Conservation (phyloP, 805 yeast genomes). For the Tetrapisispora nanseiensis region DNA sequence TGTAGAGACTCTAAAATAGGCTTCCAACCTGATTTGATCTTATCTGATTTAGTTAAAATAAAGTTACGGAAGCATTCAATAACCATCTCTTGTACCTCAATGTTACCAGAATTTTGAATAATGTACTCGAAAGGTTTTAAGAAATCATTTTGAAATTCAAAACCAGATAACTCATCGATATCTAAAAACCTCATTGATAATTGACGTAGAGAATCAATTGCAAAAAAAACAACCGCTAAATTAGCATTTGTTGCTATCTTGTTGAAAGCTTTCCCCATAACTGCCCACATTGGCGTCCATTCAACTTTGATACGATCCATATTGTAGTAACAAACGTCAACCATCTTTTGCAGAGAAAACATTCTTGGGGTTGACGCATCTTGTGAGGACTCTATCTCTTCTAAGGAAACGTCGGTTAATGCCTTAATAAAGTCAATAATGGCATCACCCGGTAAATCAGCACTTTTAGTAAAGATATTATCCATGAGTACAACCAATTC, state of each 20-base stretch:
- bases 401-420: constrained; percentile 73
- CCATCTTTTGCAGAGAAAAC: constrained; percentile 88
- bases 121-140: constrained; percentile 82
- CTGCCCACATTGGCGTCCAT: constrained; percentile 93
- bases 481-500: constrained; percentile 76
- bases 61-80: constrained; percentile 82
- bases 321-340: constrained; percentile 94
- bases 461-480: constrained; percentile 74
- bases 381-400: constrained; percentile 85
- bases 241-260: constrained; percentile 75
- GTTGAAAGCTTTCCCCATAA: constrained; percentile 84
- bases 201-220: constrained; percentile 89
- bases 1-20: constrained; percentile 74
- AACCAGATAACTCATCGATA: constrained; percentile 88
- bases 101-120: constrained; percentile 53
- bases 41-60: constrained; percentile 61
- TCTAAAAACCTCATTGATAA: constrained; percentile 85
- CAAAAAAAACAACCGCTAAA: constrained; percentile 71
- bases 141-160: constrained; percentile 91
- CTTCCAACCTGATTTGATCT: constrained; percentile 89
- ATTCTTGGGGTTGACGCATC: constrained; percentile 76
- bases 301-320: constrained; percentile 93
- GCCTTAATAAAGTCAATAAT: constrained; percentile 84
- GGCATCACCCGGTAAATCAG: constrained; percentile 69
- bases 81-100: constrained; percentile 77